These are phyloP conservation scores for Saccharomycopsis olivae DNA, from an alignment of 805 yeast species.

Conservation along the genomic window DNA sequence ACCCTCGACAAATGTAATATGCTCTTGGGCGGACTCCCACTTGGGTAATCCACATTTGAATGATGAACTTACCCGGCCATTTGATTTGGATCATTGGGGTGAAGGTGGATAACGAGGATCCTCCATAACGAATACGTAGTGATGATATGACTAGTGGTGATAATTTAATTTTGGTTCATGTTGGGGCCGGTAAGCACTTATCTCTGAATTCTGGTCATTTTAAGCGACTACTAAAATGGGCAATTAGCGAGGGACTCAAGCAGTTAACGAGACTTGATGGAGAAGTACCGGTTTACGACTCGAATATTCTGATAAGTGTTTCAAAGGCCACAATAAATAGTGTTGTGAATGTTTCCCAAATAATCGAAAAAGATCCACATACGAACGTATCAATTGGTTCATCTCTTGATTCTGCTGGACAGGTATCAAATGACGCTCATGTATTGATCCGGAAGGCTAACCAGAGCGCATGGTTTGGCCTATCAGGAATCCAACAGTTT, in stretches of 20 bases:
- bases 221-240: slow-evolving; percentile 24
- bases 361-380: slow-evolving; percentile 6
- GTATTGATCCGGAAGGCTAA: slow-evolving; percentile 18
- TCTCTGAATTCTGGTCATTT: slow-evolving; percentile 20
- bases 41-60: too few species aligned
- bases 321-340: background rate
- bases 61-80: too few species aligned
- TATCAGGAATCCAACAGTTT: slow-evolving; percentile 13
- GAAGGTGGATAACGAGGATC: too few species aligned
- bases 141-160: background rate
- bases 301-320: background rate
- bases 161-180: slow-evolving; percentile 28
- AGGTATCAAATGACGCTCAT: slow-evolving; percentile 31
- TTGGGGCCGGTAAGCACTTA: slow-evolving; percentile 43
- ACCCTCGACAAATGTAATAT: too few species aligned
- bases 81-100: too few species aligned
- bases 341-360: background rate
- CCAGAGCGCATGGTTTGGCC: slow-evolving; percentile 4
- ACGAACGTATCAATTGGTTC: slow-evolving; percentile 24
- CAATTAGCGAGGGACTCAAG: slow-evolving; percentile 15
- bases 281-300: background rate
- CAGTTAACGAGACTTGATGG: background rate
- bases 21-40: too few species aligned
- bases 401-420: slow-evolving; percentile 26
- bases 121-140: too few species aligned